A percentile compares a stretch with the other conserved stretches of the same genome.
Evolutionary conservation across 768 basidiomycete species (phyloP).

Genomic region (button mushroom (Agaricus bisporus)): DNA sequence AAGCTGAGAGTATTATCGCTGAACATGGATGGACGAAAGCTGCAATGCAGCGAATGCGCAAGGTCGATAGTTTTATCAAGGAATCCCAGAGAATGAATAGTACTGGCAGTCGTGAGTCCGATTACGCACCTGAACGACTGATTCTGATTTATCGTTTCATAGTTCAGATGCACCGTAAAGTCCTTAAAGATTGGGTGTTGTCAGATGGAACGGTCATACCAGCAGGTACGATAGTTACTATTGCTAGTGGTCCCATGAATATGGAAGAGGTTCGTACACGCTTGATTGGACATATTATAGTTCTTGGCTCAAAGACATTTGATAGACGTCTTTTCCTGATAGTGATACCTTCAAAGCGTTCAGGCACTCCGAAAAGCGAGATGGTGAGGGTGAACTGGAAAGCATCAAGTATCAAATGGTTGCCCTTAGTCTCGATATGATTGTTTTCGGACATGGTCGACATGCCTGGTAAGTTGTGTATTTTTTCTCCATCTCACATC

Average conservation of each 20-base stretch:
- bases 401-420: slow-evolving; percentile 28
- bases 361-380: slow-evolving; percentile 36
- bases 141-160: not conserved
- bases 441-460: slow-evolving; percentile 34
- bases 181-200: slow-evolving; percentile 21
- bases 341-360: slow-evolving; percentile 39
- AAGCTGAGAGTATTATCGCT: slow-evolving; percentile 21
- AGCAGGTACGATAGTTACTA: slow-evolving; percentile 18
- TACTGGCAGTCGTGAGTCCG: slow-evolving; percentile 17
- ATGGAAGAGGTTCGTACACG: slow-evolving; percentile 16
- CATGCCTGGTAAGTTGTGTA: slow-evolving; percentile 23
- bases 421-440: slow-evolving; percentile 22
- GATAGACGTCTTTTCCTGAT: slow-evolving; percentile 32
- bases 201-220: slow-evolving; percentile 23
- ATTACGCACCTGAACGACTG: not conserved
- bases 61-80: slow-evolving; percentile 40
- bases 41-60: slow-evolving; percentile 30
- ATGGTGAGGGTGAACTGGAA: slow-evolving; percentile 22
- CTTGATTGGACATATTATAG: not conserved
- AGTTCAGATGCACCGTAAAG: slow-evolving; percentile 20
- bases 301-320: not conserved
- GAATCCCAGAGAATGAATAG: slow-evolving; percentile 30
- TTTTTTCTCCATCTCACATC: too few relatives aligned
- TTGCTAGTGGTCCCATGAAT: slow-evolving; percentile 18
- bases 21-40: slow-evolving; percentile 36